phyloP scores from a whole-genome alignment of 106 monocot species.

The Chionographis japonica region DNA sequence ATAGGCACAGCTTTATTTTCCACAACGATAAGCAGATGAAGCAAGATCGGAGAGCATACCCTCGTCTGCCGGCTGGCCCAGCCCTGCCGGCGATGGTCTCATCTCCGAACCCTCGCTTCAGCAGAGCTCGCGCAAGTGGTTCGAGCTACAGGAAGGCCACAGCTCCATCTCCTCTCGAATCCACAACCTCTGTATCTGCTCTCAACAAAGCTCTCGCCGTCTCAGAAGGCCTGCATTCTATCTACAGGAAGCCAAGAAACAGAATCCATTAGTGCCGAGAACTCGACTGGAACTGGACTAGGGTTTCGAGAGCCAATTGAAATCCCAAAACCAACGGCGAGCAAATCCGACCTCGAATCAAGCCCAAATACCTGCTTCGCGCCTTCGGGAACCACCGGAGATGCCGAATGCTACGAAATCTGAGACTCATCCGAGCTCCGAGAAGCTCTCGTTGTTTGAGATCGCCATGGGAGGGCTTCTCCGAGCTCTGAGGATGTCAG shows the following conservation, averaged over 20 bases:
- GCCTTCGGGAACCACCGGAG: not conserved
- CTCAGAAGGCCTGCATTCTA: slow-evolving; percentile 14
- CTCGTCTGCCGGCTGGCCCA: slow-evolving; percentile 47
- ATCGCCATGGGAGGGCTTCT: slow-evolving; percentile 33
- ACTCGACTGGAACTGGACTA: no score
- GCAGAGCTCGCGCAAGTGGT: slow-evolving; percentile 4
- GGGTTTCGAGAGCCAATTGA: no score
- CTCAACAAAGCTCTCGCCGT: not conserved
- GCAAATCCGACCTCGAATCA: no score
- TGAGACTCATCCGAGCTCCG: slow-evolving; percentile 49
- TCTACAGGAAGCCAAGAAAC: slow-evolving; percentile 5
- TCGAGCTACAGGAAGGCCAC: not conserved
- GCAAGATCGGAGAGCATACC: slow-evolving; percentile 19
- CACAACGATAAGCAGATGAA: not conserved
- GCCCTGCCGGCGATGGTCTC: slow-evolving; percentile 47
- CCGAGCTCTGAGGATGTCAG: not conserved
- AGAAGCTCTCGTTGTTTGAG: slow-evolving; percentile 32
- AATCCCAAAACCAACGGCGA: not conserved
- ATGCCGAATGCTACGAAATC: not conserved
- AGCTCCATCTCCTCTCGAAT: not conserved
- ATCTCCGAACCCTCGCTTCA: slow-evolving; percentile 26
- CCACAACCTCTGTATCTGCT: no score
- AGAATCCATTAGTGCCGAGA: not conserved
- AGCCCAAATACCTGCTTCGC: no score
- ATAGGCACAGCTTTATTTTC: not conserved